These are phyloP conservation scores for Ophiostoma australiae DNA, from an alignment of 2,329 filamentous ascomycete genomes.

Conservation along the genomic window DNA sequence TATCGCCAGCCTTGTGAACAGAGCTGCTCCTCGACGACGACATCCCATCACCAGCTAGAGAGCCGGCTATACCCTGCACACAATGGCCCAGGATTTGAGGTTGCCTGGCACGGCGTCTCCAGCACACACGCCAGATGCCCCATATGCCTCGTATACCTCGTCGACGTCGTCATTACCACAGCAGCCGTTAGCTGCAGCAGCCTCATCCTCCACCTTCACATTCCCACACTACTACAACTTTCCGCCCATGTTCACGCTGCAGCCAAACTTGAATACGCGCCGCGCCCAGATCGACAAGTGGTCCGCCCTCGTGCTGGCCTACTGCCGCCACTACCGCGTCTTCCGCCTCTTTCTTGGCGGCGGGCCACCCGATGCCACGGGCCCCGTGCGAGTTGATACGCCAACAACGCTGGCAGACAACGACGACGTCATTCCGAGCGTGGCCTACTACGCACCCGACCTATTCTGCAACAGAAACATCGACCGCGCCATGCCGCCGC, in stretches of 20 bases:
- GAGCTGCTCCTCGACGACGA: background rate
- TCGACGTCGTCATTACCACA: conserved; percentile 4
- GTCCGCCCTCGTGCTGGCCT: conserved; percentile 77
- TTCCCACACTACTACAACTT: conserved; percentile 67
- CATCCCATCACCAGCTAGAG: background rate
- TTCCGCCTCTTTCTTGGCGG: conserved; percentile 64
- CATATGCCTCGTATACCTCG: background rate
- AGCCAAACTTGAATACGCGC: conserved; percentile 67
- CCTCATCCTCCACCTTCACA: conserved; percentile 36
- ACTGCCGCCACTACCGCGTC: conserved; percentile 72
- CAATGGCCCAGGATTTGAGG: conserved; percentile 18
- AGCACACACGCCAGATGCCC: background rate
- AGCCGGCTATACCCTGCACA: background rate
- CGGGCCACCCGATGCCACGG: conserved; percentile 29
- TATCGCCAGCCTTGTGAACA: background rate
- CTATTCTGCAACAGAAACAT: conserved; percentile 57
- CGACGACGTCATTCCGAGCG: conserved; percentile 17
- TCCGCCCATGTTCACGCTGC: conserved; percentile 80
- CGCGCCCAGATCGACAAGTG: conserved; percentile 77
- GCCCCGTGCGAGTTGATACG: conserved; percentile 35
- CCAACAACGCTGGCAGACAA: background rate
- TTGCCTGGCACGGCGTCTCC: conserved; percentile 17
- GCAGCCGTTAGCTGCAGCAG: conserved; percentile 9
- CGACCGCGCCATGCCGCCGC: conserved; percentile 45
- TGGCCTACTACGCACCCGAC: conserved; percentile 29